A percentile compares a stretch with the other conserved stretches of the same genome.
Conservation (phyloP, 1,284 basidiomycete species). For the Xerocomus tenax region DNA sequence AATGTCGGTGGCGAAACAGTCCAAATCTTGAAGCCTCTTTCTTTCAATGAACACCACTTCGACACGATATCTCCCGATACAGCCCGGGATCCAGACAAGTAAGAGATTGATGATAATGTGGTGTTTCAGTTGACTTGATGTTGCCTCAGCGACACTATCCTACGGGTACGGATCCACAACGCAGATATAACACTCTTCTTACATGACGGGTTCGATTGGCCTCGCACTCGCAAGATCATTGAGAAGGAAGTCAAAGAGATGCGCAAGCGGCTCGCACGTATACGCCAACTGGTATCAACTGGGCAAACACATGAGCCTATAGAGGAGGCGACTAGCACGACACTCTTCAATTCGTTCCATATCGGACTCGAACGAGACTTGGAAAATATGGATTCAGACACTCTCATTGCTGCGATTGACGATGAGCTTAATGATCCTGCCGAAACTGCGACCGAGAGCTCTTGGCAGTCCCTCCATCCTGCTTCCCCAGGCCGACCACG, state of each 20-base stretch:
- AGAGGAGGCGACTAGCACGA: conserved; percentile 68
- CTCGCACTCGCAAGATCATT: conserved; percentile 73
- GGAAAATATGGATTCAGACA: conserved; percentile 65
- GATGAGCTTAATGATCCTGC: conserved; percentile 72
- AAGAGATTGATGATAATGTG: conserved; percentile 19
- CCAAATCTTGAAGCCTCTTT: conserved; percentile 60
- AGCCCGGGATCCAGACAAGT: conserved; percentile 42
- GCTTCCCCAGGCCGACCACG: conserved; percentile 35
- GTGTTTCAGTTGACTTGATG: conserved; percentile 10
- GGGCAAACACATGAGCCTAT: conserved; percentile 83
- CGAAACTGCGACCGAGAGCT: conserved; percentile 74
- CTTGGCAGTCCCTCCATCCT: conserved; percentile 73
- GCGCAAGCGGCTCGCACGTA: conserved; percentile 78
- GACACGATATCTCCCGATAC: conserved; percentile 54
- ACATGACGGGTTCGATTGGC: conserved; percentile 94
- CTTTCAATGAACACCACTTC: conserved; percentile 66
- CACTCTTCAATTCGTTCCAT: conserved; percentile 89
- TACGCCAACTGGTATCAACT: conserved; percentile 86
- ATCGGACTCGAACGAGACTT: conserved; percentile 72
- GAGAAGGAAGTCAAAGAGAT: conserved; percentile 86
- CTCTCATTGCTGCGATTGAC: conserved; percentile 83
- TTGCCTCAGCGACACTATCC: conserved; percentile 42
- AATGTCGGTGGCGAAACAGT: conserved; percentile 78
- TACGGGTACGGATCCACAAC: conserved; percentile 51
- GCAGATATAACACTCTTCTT: conserved; percentile 63